Conservation (phyloP, 2,329 filamentous ascomycete genomes). For the Epichloe sp. region DNA sequence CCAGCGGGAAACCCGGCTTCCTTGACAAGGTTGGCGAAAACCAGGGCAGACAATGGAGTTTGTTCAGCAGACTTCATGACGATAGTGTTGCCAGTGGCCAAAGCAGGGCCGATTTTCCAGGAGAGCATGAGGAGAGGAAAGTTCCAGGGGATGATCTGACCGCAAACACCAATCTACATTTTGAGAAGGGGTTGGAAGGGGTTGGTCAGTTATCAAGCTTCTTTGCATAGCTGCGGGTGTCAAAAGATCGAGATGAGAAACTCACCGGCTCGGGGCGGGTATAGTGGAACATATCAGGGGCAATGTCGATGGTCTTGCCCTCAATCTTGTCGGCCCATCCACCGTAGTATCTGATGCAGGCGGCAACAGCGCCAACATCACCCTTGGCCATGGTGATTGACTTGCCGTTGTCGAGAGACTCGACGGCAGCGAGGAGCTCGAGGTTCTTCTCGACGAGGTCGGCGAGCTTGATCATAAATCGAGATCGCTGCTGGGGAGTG, state of each 20-base stretch:
- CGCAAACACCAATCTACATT: constrained; percentile 54
- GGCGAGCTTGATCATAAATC: constrained; percentile 61
- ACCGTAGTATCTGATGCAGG: constrained; percentile 59
- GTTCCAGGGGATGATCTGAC: constrained; percentile 85
- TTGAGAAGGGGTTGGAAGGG: background rate
- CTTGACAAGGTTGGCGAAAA: constrained; percentile 52
- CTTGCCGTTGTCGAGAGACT: constrained; percentile 84
- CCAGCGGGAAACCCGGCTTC: constrained; percentile 69
- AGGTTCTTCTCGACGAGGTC: constrained; percentile 67
- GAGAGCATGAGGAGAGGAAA: constrained; percentile 69
- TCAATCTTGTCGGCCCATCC: constrained; percentile 88
- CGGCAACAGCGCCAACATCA: constrained; percentile 55
- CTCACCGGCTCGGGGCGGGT: constrained; percentile 58
- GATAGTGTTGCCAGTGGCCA: constrained; percentile 59
- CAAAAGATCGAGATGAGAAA: constrained; percentile 5
- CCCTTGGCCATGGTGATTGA: constrained; percentile 62
- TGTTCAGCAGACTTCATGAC: constrained; percentile 67
- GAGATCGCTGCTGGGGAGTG: constrained; percentile 58
- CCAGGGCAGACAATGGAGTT: constrained; percentile 57
- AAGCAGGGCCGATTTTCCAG: constrained; percentile 70
- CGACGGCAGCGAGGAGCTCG: constrained; percentile 65
- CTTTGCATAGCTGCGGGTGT: background rate
- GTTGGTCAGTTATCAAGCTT: background rate
- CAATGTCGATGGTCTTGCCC: constrained; percentile 75
- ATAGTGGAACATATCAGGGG: constrained; percentile 71